Percentiles rank a stretch among this genome's conserved stretches.
phyloP scores from a whole-genome alignment of 805 yeast genomes.

The Ogataea kodamae region DNA sequence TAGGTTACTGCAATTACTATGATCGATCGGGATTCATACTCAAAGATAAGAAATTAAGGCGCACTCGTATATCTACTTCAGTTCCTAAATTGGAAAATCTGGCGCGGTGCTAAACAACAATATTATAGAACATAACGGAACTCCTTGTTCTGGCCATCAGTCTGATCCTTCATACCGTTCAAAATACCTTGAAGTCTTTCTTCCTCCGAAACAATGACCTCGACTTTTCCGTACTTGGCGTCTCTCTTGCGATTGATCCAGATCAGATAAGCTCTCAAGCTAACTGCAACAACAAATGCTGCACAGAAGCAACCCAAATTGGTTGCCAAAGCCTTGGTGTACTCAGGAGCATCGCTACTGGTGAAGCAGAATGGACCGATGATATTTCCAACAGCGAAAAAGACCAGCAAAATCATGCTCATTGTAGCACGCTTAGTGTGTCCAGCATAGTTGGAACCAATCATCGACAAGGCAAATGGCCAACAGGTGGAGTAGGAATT shows the following conservation, averaged over 20 bases:
- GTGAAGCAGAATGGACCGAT: slow-evolving; percentile 51
- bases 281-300: slow-evolving; percentile 30
- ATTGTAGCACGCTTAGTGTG: slow-evolving; percentile 49
- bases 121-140: slow-evolving; percentile 25
- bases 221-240: slow-evolving; percentile 23
- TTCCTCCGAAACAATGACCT: slow-evolving; percentile 25
- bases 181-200: slow-evolving; percentile 29
- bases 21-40: too few species aligned
- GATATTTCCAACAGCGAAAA: slow-evolving; percentile 52
- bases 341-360: slow-evolving; percentile 42
- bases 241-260: slow-evolving; percentile 43
- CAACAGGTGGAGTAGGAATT: slow-evolving; percentile 27
- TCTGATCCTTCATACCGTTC: slow-evolving; percentile 32
- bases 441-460: slow-evolving; percentile 42
- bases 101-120: slow-evolving; percentile 1
- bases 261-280: slow-evolving; percentile 29
- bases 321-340: slow-evolving; percentile 39
- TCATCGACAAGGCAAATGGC: slow-evolving; percentile 27
- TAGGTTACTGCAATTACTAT: too few species aligned
- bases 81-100: neutral
- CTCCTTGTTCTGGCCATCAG: slow-evolving; percentile 29
- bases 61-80: slow-evolving; percentile 1
- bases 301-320: slow-evolving; percentile 38
- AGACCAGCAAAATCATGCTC: slow-evolving; percentile 42
- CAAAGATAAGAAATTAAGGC: too few species aligned